A percentile compares a stretch with the other conserved stretches of the same genome.
These are phyloP conservation scores for Cicer arietinum DNA, from an alignment of 306 rosid genomes.

Conservation along the genomic window DNA sequence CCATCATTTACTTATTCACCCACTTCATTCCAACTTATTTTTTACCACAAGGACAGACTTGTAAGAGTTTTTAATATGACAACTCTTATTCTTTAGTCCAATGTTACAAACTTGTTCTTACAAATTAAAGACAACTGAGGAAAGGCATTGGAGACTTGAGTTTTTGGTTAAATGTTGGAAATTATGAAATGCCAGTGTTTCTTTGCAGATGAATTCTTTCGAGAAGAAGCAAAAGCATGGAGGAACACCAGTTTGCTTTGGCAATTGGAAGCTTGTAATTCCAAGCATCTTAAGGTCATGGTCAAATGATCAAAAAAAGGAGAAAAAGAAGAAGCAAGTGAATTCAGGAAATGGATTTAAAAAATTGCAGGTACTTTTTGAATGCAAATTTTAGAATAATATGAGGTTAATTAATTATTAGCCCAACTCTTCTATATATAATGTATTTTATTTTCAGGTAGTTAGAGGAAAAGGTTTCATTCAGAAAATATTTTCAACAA, in stretches of 20 bases:
- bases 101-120: too few relatives aligned
- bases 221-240: slow-evolving; percentile 41
- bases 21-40: too few relatives aligned
- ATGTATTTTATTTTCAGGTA: slow-evolving; percentile 45
- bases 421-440: neutral
- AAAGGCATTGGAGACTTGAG: too few relatives aligned
- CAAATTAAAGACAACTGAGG: too few relatives aligned
- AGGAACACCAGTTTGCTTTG: slow-evolving; percentile 51
- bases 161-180: neutral
- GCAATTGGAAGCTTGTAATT: slow-evolving; percentile 52
- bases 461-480: slow-evolving; percentile 36
- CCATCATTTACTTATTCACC: too few relatives aligned
- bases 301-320: slow-evolving; percentile 31
- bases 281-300: slow-evolving; percentile 54
- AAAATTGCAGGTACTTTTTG: slow-evolving; percentile 41
- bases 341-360: slow-evolving; percentile 17
- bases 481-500: slow-evolving; percentile 13
- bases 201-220: slow-evolving; percentile 43
- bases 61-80: too few relatives aligned
- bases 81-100: too few relatives aligned
- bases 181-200: neutral
- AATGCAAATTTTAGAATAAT: slow-evolving; percentile 1
- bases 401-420: neutral
- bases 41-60: too few relatives aligned
- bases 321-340: slow-evolving; percentile 45